Evolutionary conservation across 345 rosid species (phyloP), one percentile per base, ranked within the genome.

Genomic region (Lepidium aucheri): DNA sequence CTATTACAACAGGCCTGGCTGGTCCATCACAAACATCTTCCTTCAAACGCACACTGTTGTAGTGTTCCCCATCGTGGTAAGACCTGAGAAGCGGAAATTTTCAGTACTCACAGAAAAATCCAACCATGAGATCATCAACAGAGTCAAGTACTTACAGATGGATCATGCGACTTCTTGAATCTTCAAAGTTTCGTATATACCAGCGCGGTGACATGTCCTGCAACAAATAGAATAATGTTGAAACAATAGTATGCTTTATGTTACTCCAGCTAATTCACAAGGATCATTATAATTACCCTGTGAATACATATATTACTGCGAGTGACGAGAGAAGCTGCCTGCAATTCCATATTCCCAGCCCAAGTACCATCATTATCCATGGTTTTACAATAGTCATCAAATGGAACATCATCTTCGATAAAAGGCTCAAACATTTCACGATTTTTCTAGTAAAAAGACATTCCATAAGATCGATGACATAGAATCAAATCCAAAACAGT

Each of bases 321-420:
- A 0, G 90, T 85, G 65, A 90, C 96, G 68, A 90, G 96, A 69
- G 98, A 93, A 77, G 94, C 89, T 51, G 98, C 97, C 46, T 90
- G 98, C 74, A 90, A 65, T 65, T 93, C 98, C 94, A 93, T 88
- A 75, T 93, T 88, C 56, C 98, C 97, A 34, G 96, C 97, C 97
- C 97, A 93, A 17, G 96, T 84, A 34, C 97, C 96, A 78, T 93
- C 98, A 24, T 78, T 78, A 46, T 83, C 89, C 98, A 90, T 90
- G 47, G 80, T 81, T 67, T 74, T 82, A 63, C 94, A 86, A 51
- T 93, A 93, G 49, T 93, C 96, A 49, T 86, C 94, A 75, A 90
- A 87, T 0, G 96, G 97, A 16, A 86, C 78, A 39, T 88, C 96
- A 77, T 93, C 98, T 83, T 93, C 96, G 8, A 90, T 85, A 81